Percentiles rank a stretch among this genome's conserved stretches.
These are phyloP conservation scores for Trichosanthes truncata DNA, from an alignment of 306 rosid genomes.

Conservation along the genomic window DNA sequence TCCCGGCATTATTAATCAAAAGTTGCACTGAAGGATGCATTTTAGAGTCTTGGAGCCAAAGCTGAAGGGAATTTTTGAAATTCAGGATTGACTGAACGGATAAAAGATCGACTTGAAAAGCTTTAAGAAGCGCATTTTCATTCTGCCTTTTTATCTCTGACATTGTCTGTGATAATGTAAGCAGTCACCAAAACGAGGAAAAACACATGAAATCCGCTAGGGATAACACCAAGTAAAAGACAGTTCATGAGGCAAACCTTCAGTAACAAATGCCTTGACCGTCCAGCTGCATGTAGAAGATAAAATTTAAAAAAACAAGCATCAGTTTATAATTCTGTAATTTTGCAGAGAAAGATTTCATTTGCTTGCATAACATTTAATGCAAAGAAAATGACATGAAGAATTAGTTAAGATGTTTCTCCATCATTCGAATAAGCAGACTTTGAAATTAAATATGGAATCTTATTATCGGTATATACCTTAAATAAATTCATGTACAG, in stretches of 20 bases:
- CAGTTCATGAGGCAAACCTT: conserved; percentile 35
- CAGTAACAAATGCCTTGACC: conserved; percentile 41
- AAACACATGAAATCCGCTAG: not conserved
- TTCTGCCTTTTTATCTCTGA: conserved; percentile 47
- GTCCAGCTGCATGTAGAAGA: conserved; percentile 64
- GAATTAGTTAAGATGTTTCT: not conserved
- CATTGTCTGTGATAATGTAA: conserved; percentile 42
- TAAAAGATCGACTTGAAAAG: conserved; percentile 59
- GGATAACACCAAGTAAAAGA: not conserved
- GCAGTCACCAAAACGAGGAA: conserved; percentile 2
- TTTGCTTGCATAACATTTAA: not conserved
- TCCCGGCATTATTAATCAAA: conserved; percentile 83
- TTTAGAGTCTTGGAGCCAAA: conserved; percentile 62
- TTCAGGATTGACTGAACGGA: conserved; percentile 44
- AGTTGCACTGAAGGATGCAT: conserved; percentile 78
- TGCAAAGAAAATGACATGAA: not conserved
- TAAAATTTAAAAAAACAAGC: conserved; percentile 7
- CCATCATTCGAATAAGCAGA: not conserved
- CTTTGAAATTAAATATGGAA: not conserved
- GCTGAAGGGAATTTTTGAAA: conserved; percentile 47
- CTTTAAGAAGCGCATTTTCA: conserved; percentile 46
- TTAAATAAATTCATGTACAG: not conserved
- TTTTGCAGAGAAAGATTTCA: not conserved
- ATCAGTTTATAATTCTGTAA: not conserved
- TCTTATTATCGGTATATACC: not conserved